These are phyloP conservation scores for Filosporella fistucella DNA, from an alignment of 495 filamentous ascomycete genomes.

Conservation along the genomic window DNA sequence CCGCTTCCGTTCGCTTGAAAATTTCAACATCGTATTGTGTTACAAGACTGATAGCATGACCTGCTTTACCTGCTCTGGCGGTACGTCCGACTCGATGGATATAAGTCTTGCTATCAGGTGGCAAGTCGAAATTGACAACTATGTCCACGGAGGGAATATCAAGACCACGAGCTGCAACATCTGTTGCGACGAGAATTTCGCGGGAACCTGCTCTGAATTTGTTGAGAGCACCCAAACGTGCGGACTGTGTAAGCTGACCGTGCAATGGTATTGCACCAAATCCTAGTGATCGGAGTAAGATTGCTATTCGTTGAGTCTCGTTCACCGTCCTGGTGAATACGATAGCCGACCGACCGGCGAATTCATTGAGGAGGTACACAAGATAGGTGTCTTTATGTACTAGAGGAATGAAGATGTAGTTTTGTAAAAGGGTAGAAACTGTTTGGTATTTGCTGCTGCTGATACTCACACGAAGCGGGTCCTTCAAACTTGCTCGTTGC, in stretches of 20 bases:
- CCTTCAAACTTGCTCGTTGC: constrained; percentile 79
- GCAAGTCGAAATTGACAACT: constrained; percentile 84
- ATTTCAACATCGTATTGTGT: constrained; percentile 93
- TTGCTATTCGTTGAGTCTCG: constrained; percentile 79
- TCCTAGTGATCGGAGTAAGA: constrained; percentile 74
- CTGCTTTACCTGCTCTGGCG: constrained; percentile 81
- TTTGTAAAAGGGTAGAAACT: constrained; percentile 77
- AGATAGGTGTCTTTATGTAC: constrained; percentile 91
- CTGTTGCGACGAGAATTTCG: constrained; percentile 89
- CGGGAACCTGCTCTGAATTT: constrained; percentile 77
- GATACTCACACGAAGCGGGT: constrained; percentile 74
- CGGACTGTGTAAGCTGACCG: constrained; percentile 80
- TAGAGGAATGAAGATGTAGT: constrained; percentile 79
- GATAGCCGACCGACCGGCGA: constrained; percentile 76
- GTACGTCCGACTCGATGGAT: constrained; percentile 94
- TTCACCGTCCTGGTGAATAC: constrained; percentile 92
- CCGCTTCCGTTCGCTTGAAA: constrained; percentile 77
- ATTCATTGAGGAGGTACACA: constrained; percentile 79
- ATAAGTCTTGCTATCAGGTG: constrained; percentile 82
- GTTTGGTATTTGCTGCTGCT: constrained; percentile 78
- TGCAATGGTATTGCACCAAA: constrained; percentile 88
- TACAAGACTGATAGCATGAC: constrained; percentile 74
- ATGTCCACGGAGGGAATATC: constrained; percentile 92
- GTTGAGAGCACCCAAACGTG: constrained; percentile 76
- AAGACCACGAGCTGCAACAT: constrained; percentile 89